Evolutionary conservation across 768 basidiomycete genomes (phyloP).

Genomic region (Lactarius trivialis): DNA sequence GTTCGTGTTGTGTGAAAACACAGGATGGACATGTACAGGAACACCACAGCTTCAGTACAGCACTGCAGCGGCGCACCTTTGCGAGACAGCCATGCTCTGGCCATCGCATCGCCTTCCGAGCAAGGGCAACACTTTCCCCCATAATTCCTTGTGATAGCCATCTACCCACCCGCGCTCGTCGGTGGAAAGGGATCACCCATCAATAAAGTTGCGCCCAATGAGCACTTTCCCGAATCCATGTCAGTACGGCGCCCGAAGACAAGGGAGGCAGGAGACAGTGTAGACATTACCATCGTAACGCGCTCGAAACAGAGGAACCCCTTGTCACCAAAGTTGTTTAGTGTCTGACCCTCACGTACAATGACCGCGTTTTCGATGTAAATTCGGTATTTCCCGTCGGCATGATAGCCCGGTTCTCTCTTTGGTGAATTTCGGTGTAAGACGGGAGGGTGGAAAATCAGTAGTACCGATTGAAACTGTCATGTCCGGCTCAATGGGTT

Average conservation of each 20-base stretch:
- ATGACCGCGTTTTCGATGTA: constrained; percentile 88
- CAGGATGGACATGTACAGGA: background rate
- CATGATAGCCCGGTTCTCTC: constrained; percentile 85
- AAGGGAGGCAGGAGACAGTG: background rate
- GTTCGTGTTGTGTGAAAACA: background rate
- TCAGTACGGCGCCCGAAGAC: background rate
- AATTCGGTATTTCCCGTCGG: constrained; percentile 85
- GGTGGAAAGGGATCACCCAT: constrained; percentile 49
- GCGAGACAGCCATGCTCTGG: constrained; percentile 55
- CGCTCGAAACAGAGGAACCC: constrained; percentile 81
- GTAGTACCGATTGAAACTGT: constrained; percentile 71
- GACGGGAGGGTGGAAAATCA: background rate
- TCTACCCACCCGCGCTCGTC: constrained; percentile 82
- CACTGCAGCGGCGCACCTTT: constrained; percentile 40
- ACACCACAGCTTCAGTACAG: background rate
- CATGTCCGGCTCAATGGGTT: constrained; percentile 73
- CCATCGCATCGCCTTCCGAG: constrained; percentile 55
- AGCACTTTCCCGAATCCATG: constrained; percentile 48
- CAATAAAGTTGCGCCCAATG: constrained; percentile 79
- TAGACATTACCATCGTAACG: constrained; percentile 37
- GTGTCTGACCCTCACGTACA: constrained; percentile 62
- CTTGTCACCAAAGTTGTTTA: constrained; percentile 71
- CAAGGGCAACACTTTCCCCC: constrained; percentile 68
- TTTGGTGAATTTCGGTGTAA: background rate
- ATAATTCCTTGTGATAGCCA: constrained; percentile 70